These are phyloP conservation scores for Tetracladium setigerum DNA, from an alignment of 495 filamentous ascomycete genomes.

Conservation along the genomic window DNA sequence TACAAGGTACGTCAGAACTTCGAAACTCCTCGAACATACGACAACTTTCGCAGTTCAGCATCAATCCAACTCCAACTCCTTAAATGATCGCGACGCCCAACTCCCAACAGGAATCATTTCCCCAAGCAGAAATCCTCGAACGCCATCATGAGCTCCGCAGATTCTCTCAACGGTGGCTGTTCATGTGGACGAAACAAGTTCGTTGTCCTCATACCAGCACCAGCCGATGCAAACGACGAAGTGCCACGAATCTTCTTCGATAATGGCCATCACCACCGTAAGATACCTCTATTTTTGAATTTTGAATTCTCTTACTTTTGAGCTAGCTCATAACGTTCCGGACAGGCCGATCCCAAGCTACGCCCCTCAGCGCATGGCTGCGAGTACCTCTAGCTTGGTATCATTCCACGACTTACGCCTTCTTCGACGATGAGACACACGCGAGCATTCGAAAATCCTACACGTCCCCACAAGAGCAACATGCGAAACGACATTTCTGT, in stretches of 20 bases:
- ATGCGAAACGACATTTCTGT: constrained; percentile 71
- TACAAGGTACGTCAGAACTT: no score
- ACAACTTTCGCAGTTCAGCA: no score
- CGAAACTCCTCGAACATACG: no score
- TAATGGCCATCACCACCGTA: constrained; percentile 52
- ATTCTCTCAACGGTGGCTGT: constrained; percentile 65
- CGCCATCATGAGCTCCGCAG: constrained; percentile 34
- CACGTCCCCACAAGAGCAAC: constrained; percentile 48
- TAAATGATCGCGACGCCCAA: no score
- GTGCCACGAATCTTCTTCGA: constrained; percentile 65
- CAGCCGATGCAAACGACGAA: constrained; percentile 29
- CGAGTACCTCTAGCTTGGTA: constrained; percentile 74
- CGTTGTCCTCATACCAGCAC: constrained; percentile 55
- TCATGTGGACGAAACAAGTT: constrained; percentile 83
- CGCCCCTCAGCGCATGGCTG: constrained; percentile 70
- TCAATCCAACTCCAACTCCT: no score
- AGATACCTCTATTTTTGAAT: constrained; percentile 3
- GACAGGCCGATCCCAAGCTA: constrained; percentile 55
- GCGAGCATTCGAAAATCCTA: constrained; percentile 63
- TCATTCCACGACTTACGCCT: constrained; percentile 60
- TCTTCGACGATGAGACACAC: constrained; percentile 72
- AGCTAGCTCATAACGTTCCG: background rate
- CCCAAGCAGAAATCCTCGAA: background rate
- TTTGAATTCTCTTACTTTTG: background rate
- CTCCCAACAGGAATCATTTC: no score